Evolutionary conservation across 495 filamentous ascomycete species (phyloP).

Genomic region (Podospora anserina): DNA sequence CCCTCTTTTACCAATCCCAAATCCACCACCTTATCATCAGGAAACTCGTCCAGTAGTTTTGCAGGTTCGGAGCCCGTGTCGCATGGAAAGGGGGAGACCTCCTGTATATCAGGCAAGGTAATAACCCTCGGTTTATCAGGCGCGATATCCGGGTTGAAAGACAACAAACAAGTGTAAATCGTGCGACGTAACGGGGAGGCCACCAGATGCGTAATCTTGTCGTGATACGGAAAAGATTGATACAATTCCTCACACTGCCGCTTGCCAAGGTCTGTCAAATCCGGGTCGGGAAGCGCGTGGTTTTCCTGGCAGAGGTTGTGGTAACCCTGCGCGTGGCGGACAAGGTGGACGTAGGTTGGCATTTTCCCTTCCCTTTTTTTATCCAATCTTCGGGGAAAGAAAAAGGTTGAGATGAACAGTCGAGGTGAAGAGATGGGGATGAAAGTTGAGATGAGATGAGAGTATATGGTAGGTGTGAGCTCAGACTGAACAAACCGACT

Average conservation of each 20-base stretch:
- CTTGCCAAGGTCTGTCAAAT: slow-evolving; percentile 72
- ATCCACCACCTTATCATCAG: slow-evolving; percentile 57
- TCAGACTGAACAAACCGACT: not conserved
- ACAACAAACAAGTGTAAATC: slow-evolving; percentile 71
- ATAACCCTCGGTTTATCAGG: slow-evolving; percentile 51
- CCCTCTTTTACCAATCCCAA: slow-evolving; percentile 55
- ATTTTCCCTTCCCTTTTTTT: not conserved
- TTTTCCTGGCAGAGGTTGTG: slow-evolving; percentile 78
- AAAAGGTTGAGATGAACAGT: not conserved
- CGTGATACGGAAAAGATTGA: slow-evolving; percentile 60
- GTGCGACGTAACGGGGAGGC: slow-evolving; percentile 83
- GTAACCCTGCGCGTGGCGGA: slow-evolving; percentile 59
- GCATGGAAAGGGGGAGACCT: slow-evolving; percentile 71
- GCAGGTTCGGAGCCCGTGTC: slow-evolving; percentile 65
- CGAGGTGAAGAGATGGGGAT: not conserved
- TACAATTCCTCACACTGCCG: slow-evolving; percentile 67
- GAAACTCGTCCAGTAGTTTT: slow-evolving; percentile 58
- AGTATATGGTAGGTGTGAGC: not conserved
- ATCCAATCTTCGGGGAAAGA: not conserved
- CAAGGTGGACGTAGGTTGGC: slow-evolving; percentile 51
- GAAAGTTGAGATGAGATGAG: not conserved
- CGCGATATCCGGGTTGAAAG: slow-evolving; percentile 52
- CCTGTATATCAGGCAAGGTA: slow-evolving; percentile 77
- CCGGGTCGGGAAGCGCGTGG: slow-evolving; percentile 71
- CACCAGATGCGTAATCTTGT: slow-evolving; percentile 65